Evolutionary conservation across 805 yeast genomes (phyloP), one percentile per base, ranked within the genome.

Genomic region (Starmera caribaea): DNA sequence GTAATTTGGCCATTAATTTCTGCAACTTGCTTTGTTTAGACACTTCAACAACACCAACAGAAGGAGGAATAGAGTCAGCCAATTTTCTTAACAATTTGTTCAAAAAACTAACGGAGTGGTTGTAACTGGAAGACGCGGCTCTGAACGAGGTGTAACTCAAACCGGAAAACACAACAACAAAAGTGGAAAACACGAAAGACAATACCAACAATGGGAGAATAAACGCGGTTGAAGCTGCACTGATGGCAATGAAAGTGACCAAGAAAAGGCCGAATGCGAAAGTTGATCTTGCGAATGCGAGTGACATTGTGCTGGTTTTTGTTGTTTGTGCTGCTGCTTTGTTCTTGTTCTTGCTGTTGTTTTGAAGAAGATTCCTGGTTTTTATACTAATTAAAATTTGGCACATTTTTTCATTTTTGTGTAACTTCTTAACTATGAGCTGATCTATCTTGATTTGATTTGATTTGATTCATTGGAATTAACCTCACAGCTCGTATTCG

Each of bases 21-120:
- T 21, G 26, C 6, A 21, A 21, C 5, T 14, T 6, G 14, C 21
- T 14, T 16, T 21, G 27, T 37, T 34, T n/a, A 12, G 30, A 30
- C n/a, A 47, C 42, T 35, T 54, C 58, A 14, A 38, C 41, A 14
- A 41, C 36, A 8, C 58, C 58, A 17, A 55, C 57, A 16, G 57
- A 53, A 8, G 59, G 59, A 9, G 59, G 59, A 28, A 55, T 47
- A 37, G 41, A 47, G 34, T 47, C 54, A 45, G 49, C 51, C 50
- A 49, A 39, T 31, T 41, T 45, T 42, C 55, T 50, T 29, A 49
- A 47, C n/a, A 49, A 30, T 14, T 48, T 50, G 40, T 51, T 51
- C 30, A 54, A 42, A 32, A 54, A 48, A 28, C 52, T 37, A 4
- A 53, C 57, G 2, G 50, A 45, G 15, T 45, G 49, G 44, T 48